Evolutionary conservation across 495 filamentous ascomycete species (phyloP), one percentile per base, ranked within the genome.

Genomic region (Penicillium pancosmium): DNA sequence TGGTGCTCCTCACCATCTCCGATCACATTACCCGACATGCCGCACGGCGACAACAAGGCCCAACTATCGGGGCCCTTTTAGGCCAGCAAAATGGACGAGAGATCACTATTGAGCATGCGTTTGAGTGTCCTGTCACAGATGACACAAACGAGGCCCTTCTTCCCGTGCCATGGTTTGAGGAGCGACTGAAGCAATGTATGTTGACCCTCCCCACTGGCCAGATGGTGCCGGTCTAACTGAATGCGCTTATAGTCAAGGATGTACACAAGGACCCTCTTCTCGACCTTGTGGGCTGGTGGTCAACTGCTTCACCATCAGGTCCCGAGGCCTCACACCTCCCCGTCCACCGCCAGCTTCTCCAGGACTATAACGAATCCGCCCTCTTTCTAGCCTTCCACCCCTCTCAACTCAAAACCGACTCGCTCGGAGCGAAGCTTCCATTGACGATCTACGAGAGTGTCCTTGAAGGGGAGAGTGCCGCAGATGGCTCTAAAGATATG

Each of bases 271-370:
- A 73, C 35, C 91, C 91, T 0, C 73, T 83, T 10, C 87, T 97
- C 38, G 94, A 98, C 63, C 80, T 98, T 19, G 91, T 97, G 36
- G 94, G 92, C 72, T 96, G 93, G 91, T 99, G 93, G 80, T 90
- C 91, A n/a, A 84, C 91, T 10, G 78, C 91, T 19, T 85, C 91
- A 23, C 76, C 83, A 9, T 82, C 86, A 41, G 92, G 92, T 4
- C 95, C 94, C 0, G 71, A 84, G 59, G 59, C 75, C 19, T 65
- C 79, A 53, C 79, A 91, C 67, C 80, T 96, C 15, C 83, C 87
- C 10, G 84, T 97, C 60, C 90, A 97, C 71, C 80, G 80, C 55
- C 88, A 90, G 64, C 85, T 95, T 47, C 81, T 91, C 62, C 73
- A 86, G 50, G 66, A 82, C 27, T 82, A 88, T 66, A 96, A 93